Percentiles rank a stretch among this genome's conserved stretches.
phyloP scores from a whole-genome alignment of 768 basidiomycete species.

The Amanita jacksonii region DNA sequence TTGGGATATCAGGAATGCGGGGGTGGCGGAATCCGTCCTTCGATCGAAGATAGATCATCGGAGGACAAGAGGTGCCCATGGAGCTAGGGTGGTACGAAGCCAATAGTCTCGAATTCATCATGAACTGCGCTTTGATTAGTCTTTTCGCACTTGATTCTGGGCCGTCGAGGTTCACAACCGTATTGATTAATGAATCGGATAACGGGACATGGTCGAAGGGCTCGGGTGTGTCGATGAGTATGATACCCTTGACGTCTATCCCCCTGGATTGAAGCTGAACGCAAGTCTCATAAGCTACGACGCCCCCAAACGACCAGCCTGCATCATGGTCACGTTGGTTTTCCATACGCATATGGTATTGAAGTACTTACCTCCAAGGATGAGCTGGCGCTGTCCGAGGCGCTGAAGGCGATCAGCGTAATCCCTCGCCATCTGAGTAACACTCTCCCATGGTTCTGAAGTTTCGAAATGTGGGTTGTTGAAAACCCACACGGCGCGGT shows the following conservation, averaged over 20 bases:
- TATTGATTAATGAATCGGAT: constrained; percentile 41
- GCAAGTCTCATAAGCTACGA: constrained; percentile 58
- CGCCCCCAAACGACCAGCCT: constrained; percentile 80
- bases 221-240: constrained; percentile 60
- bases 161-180: constrained; percentile 26
- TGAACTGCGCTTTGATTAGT: constrained; percentile 40
- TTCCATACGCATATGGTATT: background rate
- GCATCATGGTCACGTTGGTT: background rate
- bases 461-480: constrained; percentile 42
- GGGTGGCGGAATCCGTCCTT: constrained; percentile 31
- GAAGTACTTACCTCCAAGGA: constrained; percentile 48
- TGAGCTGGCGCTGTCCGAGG: constrained; percentile 27
- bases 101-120: constrained; percentile 38
- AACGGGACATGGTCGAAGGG: constrained; percentile 45
- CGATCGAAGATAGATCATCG: constrained; percentile 46
- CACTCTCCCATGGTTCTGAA: constrained; percentile 35
- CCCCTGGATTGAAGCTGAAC: constrained; percentile 36
- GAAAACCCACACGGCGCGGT: constrained; percentile 52
- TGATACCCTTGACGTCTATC: constrained; percentile 40
- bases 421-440: constrained; percentile 41
- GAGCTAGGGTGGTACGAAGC: constrained; percentile 31
- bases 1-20: constrained; percentile 27
- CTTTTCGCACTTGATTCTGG: constrained; percentile 21
- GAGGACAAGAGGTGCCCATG: constrained; percentile 13
- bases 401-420: constrained; percentile 36